Conservation (phyloP, 208 protist genomes). For the Endotrypanum monterogeii region DNA sequence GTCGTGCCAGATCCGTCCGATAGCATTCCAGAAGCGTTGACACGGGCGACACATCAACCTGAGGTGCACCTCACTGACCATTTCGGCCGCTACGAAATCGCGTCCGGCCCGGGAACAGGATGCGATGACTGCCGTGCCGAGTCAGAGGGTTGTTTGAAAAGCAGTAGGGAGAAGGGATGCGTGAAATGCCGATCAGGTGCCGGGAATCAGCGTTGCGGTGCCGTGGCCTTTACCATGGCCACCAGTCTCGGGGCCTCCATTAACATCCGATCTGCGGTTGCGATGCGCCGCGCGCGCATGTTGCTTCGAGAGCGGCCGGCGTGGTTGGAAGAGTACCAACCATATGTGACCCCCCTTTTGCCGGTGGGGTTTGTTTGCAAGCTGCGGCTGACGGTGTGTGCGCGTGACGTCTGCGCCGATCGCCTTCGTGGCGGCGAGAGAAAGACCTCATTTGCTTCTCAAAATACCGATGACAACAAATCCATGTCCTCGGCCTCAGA, state of each 20-base stretch:
- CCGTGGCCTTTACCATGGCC: conserved; percentile 27
- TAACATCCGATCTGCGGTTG: conserved; percentile 61
- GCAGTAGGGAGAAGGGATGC: background rate
- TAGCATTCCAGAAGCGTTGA: background rate
- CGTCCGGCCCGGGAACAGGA: conserved; percentile 40
- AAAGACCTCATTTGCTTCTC: background rate
- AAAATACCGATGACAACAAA: background rate
- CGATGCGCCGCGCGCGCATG: conserved; percentile 67
- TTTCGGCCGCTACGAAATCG: conserved; percentile 22
- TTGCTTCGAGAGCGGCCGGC: conserved; percentile 42
- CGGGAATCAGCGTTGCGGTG: background rate
- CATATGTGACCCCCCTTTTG: conserved; percentile 72
- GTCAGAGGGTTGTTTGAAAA: background rate
- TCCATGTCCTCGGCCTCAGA: background rate
- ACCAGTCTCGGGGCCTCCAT: conserved; percentile 62
- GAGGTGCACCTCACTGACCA: background rate
- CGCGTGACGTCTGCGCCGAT: conserved; percentile 19
- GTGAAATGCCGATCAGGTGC: background rate
- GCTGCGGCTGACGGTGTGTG: conserved; percentile 49
- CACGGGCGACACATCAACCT: background rate
- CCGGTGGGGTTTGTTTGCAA: conserved; percentile 75
- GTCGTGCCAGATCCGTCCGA: background rate
- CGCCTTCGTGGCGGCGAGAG: background rate
- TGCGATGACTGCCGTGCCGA: conserved; percentile 7
- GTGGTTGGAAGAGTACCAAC: conserved; percentile 69